Conservation (phyloP, 441 rosid species). For the Pelargonium fulgidum region DNA sequence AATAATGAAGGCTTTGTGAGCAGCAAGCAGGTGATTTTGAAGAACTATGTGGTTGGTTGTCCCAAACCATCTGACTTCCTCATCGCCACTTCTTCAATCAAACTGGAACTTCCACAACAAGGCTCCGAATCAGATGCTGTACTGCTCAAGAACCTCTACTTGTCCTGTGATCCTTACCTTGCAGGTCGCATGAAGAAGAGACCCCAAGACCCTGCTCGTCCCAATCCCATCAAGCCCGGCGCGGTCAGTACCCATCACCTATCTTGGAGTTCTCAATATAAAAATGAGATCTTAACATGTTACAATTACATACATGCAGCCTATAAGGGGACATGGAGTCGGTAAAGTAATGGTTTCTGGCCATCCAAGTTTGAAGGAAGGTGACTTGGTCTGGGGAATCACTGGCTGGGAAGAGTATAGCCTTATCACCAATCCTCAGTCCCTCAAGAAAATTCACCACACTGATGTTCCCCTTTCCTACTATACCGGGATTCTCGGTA, state of each 20-base stretch:
- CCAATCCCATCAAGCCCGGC: constrained; percentile 1
- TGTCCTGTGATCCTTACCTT: constrained; percentile 56
- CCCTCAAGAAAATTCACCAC: background rate
- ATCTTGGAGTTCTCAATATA: background rate
- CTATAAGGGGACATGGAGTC: background rate
- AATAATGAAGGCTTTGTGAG: constrained; percentile 17
- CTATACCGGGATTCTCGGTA: constrained; percentile 1
- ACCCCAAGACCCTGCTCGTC: background rate
- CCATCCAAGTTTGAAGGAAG: background rate
- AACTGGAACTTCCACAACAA: constrained; percentile 18
- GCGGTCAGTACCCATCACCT: background rate
- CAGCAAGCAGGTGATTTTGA: constrained; percentile 34
- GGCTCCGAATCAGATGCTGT: constrained; percentile 19
- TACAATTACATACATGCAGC: background rate
- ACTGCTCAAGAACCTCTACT: constrained; percentile 39
- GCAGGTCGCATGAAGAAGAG: background rate
- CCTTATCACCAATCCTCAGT: background rate
- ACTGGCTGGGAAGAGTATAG: background rate
- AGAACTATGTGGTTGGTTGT: constrained; percentile 25
- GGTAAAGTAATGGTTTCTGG: background rate
- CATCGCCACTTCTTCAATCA: constrained; percentile 17
- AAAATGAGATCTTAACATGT: background rate
- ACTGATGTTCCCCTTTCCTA: background rate
- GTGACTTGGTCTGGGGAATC: background rate
- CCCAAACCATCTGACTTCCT: constrained; percentile 32